A percentile compares a stretch with the other conserved stretches of the same genome.
These are phyloP conservation scores for Backusella australiensis DNA, from an alignment of 192 early-diverging fungal species.

Conservation along the genomic window DNA sequence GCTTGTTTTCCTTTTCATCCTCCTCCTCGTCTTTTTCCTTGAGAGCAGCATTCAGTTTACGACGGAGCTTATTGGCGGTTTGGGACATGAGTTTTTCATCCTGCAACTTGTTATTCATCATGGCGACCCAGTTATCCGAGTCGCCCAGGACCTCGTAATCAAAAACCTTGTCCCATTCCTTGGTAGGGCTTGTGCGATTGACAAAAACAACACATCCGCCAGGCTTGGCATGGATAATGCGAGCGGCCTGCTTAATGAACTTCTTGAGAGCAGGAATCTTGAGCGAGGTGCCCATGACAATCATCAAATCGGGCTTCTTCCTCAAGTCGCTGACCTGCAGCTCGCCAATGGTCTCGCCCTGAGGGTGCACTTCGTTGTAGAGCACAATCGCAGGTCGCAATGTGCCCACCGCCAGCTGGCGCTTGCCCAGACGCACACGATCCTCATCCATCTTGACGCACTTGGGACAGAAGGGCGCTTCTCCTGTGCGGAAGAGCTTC, in stretches of 20 bases:
- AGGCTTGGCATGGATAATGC: constrained; percentile 46
- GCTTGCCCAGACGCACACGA: constrained; percentile 67
- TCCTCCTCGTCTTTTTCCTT: background rate
- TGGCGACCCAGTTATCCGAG: constrained; percentile 58
- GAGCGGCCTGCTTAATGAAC: constrained; percentile 71
- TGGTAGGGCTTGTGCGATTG: constrained; percentile 62
- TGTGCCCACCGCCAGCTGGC: constrained; percentile 68
- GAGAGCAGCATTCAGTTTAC: background rate
- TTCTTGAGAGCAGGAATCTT: constrained; percentile 75
- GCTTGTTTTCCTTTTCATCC: constrained; percentile 7
- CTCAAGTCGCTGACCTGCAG: constrained; percentile 52
- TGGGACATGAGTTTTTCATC: constrained; percentile 11
- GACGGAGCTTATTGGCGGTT: constrained; percentile 10
- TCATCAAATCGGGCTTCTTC: constrained; percentile 65
- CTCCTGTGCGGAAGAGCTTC: constrained; percentile 64
- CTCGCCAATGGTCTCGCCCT: constrained; percentile 66
- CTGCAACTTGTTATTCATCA: constrained; percentile 4
- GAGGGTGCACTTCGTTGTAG: constrained; percentile 87
- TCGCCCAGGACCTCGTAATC: constrained; percentile 73
- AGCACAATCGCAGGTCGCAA: constrained; percentile 91
- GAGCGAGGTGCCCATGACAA: constrained; percentile 90
- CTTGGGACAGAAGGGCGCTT: constrained; percentile 64
- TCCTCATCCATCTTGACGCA: constrained; percentile 42
- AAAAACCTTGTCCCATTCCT: constrained; percentile 78
- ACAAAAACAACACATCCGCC: constrained; percentile 68